A percentile compares a stretch with the other conserved stretches of the same genome.
phyloP scores from a whole-genome alignment of 164 flowering plant species.

The Berberis thunbergii region DNA sequence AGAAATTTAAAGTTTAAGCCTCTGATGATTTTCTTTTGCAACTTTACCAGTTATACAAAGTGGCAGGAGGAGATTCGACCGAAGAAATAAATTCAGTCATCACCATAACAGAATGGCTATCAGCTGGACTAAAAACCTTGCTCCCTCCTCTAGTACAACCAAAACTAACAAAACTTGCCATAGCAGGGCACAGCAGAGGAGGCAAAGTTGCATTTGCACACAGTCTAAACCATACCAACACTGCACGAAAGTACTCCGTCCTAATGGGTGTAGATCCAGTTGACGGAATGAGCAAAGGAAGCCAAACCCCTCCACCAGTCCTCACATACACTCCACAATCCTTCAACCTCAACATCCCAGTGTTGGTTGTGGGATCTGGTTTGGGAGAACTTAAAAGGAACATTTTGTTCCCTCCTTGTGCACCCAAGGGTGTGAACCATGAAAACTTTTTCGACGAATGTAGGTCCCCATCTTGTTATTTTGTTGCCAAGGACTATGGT shows the following conservation, averaged over 20 bases:
- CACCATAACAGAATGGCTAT: conserved; percentile 47
- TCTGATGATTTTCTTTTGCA: not conserved
- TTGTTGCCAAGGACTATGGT: conserved; percentile 71
- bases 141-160: conserved; percentile 46
- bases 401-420: conserved; percentile 71
- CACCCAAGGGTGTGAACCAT: conserved; percentile 85
- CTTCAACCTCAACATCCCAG: conserved; percentile 47
- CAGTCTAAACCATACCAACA: conserved; percentile 30
- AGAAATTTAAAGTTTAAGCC: not conserved
- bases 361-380: conserved; percentile 68
- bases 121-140: conserved; percentile 27
- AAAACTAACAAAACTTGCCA: conserved; percentile 38
- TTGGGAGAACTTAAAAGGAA: conserved; percentile 51
- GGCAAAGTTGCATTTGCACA: conserved; percentile 79
- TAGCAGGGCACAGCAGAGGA: conserved; percentile 82
- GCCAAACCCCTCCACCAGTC: conserved; percentile 73
- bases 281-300: conserved; percentile 72
- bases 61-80: conserved; percentile 47
- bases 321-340: conserved; percentile 69
- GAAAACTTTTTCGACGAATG: conserved; percentile 57
- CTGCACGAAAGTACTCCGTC: conserved; percentile 46
- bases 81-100: conserved; percentile 53
- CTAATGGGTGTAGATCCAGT: conserved; percentile 88
- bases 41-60: conserved; percentile 32
- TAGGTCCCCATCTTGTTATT: conserved; percentile 46